Base-by-base conservation (phyloP, 1,284 basidiomycete species). In the Peniophora sp. region DNA sequence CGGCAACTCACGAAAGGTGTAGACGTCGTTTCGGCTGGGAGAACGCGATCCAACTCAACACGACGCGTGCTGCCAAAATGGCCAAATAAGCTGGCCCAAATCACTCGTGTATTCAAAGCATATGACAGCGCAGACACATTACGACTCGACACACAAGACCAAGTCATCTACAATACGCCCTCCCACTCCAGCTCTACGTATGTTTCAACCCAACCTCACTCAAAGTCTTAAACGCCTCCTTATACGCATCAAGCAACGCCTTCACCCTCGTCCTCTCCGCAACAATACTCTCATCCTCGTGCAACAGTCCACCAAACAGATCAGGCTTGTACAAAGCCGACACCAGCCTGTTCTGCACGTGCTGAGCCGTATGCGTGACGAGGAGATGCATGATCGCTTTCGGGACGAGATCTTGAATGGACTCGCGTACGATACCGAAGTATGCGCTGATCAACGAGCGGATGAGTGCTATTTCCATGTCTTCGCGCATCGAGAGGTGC, bases 361-460 rank as follows among this genome's bases (percentile, higher is more conserved):
- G 88, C 63, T 97, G 91, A 46, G 92, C 86, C n/a, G 93, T 94
- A 65, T 92, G 82, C 71, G 97, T 99, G 64, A 99, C 96, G 57
- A 97, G 78, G 62, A 95, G 81, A 70, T 94, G 92, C 91, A 95
- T 95, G 71, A 94, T 86, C 17, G 93, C 91, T 71, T 99, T 99
- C 35, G 97, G 97, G 17, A 99, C 83, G 55, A 98, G 78, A 67
- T 99, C 97, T 63, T 98, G 92, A 58, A 99, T 98, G 61, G 87
- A 91, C 67, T 97, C 93, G 34, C 97, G 85, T 19, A 97, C 90
- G 66, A 99, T 99, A 57, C 79, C 78, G 71, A 99, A 99, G 75
- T 99, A 99, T 14, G 91, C 93, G 24, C 85, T 81, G 64, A 99
- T 99, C 58, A 99, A 79, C 2, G 89, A 90, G 50, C 95, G 85